phyloP scores from a whole-genome alignment of 2,329 filamentous ascomycete species.

The Chaetoscypha palmicola region DNA sequence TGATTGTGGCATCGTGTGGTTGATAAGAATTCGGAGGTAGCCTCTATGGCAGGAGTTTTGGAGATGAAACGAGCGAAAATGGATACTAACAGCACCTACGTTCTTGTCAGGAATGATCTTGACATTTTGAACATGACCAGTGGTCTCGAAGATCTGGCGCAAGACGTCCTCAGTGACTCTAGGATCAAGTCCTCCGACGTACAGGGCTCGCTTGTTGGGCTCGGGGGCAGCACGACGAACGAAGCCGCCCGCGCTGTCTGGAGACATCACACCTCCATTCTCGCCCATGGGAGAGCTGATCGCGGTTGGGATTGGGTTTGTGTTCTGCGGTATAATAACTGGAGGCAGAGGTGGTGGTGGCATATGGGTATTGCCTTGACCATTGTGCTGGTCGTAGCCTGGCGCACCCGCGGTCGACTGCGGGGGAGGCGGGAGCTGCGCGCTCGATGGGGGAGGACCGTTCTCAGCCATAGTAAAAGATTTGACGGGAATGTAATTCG shows the following conservation, averaged over 20 bases:
- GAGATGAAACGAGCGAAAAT: constrained; percentile 22
- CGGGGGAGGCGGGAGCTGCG: constrained; percentile 63
- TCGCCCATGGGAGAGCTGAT: constrained; percentile 78
- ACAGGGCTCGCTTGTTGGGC: constrained; percentile 96
- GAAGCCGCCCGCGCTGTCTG: constrained; percentile 72
- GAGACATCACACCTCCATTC: constrained; percentile 69
- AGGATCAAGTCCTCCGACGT: constrained; percentile 90
- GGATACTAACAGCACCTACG: constrained; percentile 54
- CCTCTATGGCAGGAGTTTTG: constrained; percentile 15
- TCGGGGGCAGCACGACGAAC: constrained; percentile 88
- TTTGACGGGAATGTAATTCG: constrained; percentile 17
- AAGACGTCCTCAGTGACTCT: constrained; percentile 93
- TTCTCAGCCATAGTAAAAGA: constrained; percentile 67
- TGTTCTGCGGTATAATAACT: constrained; percentile 87
- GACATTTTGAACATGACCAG: constrained; percentile 94
- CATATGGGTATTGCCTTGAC: constrained; percentile 71
- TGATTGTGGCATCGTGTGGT: constrained; percentile 16
- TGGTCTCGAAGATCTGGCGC: constrained; percentile 97
- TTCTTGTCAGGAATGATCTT: constrained; percentile 99
- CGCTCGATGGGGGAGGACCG: constrained; percentile 52
- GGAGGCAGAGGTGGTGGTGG: constrained; percentile 80
- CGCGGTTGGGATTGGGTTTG: constrained; percentile 86
- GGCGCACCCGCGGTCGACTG: constrained; percentile 63
- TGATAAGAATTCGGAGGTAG: constrained; percentile 20
- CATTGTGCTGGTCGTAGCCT: constrained; percentile 68